Percentiles rank a stretch among this genome's conserved stretches.
phyloP scores from a whole-genome alignment of 495 filamentous ascomycete genomes.

The Polyplosphaeria fusca region DNA sequence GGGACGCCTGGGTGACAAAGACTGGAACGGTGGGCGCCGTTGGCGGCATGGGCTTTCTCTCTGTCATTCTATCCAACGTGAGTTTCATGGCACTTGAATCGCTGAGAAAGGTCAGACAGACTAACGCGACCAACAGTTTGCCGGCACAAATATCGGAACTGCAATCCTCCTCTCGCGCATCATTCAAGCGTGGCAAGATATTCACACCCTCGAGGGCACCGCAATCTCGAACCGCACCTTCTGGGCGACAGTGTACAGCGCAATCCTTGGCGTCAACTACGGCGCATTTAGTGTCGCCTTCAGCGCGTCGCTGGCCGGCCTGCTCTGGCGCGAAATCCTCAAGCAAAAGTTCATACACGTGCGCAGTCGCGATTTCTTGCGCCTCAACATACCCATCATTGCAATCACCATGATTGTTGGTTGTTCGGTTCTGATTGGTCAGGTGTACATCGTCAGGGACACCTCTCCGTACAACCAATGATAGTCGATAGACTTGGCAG shows the following conservation, averaged over 20 bases:
- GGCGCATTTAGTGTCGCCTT: slow-evolving; percentile 67
- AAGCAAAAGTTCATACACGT: slow-evolving; percentile 59
- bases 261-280: slow-evolving; percentile 67
- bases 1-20: slow-evolving; percentile 62
- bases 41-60: slow-evolving; percentile 64
- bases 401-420: slow-evolving; percentile 61
- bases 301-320: slow-evolving; percentile 61
- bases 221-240: slow-evolving; percentile 56
- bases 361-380: slow-evolving; percentile 54
- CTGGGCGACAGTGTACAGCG: slow-evolving; percentile 63
- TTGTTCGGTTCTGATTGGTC: slow-evolving; percentile 53
- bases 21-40: slow-evolving; percentile 61
- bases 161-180: slow-evolving; percentile 64
- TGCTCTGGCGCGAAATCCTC: slow-evolving; percentile 65
- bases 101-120: background rate
- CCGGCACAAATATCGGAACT: slow-evolving; percentile 68
- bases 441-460: slow-evolving; percentile 51
- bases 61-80: slow-evolving; percentile 64
- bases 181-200: slow-evolving; percentile 59
- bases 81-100: too few relatives aligned
- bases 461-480: background rate
- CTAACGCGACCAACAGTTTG: slow-evolving; percentile 52
- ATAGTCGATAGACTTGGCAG: too few relatives aligned
- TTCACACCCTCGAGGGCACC: slow-evolving; percentile 46
- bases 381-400: slow-evolving; percentile 63